phyloP scores from a whole-genome alignment of 1,139 yeast species.

The Hansenula sp. region DNA sequence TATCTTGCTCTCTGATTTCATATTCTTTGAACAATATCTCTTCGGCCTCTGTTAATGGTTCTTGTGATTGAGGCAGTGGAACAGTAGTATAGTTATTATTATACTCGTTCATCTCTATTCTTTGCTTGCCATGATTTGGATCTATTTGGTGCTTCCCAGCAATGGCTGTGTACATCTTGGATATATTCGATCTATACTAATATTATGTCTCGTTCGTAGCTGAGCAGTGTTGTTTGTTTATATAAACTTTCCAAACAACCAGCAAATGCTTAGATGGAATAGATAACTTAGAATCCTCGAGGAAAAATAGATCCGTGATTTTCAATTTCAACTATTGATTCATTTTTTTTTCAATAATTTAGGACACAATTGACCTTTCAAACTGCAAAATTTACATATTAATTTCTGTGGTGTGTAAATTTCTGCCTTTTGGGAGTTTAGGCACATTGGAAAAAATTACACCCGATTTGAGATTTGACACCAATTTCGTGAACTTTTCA shows the following conservation, averaged over 20 bases:
- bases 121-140: neutral
- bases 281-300: neutral
- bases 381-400: neutral
- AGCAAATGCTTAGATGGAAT: neutral
- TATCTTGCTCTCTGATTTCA: conserved; percentile 61
- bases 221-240: neutral
- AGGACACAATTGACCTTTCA: neutral
- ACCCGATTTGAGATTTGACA: neutral
- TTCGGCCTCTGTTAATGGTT: conserved; percentile 8
- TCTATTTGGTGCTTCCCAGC: neutral
- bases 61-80: neutral
- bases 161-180: neutral
- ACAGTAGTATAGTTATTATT: conserved; percentile 1
- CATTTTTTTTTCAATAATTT: neutral
- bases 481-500: neutral
- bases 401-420: neutral
- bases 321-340: neutral
- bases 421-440: neutral
- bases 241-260: too few species aligned
- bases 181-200: neutral
- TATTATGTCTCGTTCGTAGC: neutral
- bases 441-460: neutral
- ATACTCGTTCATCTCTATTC: neutral
- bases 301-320: neutral
- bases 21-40: conserved; percentile 9